Evolutionary conservation across 169 alveolate genomes (phyloP).

Genomic region (Eimeria zaria): DNA sequence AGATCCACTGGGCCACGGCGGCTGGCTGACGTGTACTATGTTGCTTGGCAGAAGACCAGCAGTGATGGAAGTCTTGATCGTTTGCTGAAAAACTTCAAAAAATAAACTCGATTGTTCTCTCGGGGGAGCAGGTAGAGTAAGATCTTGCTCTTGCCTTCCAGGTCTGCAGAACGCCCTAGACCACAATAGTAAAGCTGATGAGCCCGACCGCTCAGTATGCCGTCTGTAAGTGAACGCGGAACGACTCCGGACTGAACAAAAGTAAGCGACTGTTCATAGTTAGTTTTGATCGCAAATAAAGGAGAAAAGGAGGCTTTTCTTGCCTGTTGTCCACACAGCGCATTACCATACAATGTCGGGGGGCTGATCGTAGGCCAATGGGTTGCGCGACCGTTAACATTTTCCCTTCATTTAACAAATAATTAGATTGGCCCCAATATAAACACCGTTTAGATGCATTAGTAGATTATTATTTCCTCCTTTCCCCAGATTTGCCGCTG

Average conservation of each 20-base stretch:
- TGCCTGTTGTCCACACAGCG: not conserved
- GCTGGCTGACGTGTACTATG: not conserved
- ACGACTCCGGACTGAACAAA: not conserved
- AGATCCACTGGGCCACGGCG: not conserved
- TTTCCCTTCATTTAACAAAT: not conserved
- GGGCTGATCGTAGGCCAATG: slow-evolving; percentile 75
- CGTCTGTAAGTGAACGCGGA: not conserved
- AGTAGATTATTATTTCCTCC: not conserved
- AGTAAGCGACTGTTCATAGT: not conserved
- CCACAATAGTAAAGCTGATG: not conserved
- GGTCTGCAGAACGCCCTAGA: not conserved
- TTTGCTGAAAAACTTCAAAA: not conserved
- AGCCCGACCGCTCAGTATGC: not conserved
- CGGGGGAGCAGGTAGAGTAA: not conserved
- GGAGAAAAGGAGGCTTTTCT: not conserved
- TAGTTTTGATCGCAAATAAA: not conserved
- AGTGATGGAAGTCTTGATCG: not conserved
- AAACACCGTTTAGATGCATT: not conserved
- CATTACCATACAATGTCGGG: slow-evolving; percentile 19
- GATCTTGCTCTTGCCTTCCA: not conserved
- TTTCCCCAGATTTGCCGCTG: not conserved
- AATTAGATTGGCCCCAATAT: not conserved
- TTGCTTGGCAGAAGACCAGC: not conserved
- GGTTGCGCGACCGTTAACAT: slow-evolving; percentile 15
- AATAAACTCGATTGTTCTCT: not conserved